Evolutionary conservation across 805 yeast genomes (phyloP).

Genomic region (Lipomyces kockii): DNA sequence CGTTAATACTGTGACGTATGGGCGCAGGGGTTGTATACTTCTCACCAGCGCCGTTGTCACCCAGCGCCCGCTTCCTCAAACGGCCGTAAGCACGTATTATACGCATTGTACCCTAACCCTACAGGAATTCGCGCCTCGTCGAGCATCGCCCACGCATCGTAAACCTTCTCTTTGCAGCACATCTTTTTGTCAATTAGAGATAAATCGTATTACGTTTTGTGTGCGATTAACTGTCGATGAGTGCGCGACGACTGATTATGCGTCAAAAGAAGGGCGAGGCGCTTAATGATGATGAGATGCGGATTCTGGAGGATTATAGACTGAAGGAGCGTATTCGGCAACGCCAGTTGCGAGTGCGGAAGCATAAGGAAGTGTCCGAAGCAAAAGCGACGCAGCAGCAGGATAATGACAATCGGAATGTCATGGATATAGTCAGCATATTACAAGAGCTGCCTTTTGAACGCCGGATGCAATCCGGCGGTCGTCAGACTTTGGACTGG

Average conservation of each 20-base stretch:
- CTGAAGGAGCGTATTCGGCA: slow-evolving; percentile 20
- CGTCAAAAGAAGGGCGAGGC: slow-evolving; percentile 16
- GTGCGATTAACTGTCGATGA: background rate
- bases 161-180: background rate
- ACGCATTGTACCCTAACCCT: background rate
- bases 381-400: background rate
- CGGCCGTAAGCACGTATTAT: background rate
- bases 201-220: background rate
- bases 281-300: slow-evolving; percentile 19
- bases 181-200: background rate
- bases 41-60: no score
- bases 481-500: background rate
- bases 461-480: background rate
- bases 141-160: background rate
- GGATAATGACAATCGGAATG: background rate
- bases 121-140: background rate
- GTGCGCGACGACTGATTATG: slow-evolving; percentile 18
- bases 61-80: no score
- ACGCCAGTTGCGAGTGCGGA: slow-evolving; percentile 18
- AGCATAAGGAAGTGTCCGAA: background rate
- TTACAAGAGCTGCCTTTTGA: background rate
- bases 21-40: no score
- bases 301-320: slow-evolving; percentile 14
- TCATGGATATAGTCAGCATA: slow-evolving; percentile 12
- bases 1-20: no score